Evolutionary conservation across 805 yeast species (phyloP).

Genomic region (Ogataea saltuana): DNA sequence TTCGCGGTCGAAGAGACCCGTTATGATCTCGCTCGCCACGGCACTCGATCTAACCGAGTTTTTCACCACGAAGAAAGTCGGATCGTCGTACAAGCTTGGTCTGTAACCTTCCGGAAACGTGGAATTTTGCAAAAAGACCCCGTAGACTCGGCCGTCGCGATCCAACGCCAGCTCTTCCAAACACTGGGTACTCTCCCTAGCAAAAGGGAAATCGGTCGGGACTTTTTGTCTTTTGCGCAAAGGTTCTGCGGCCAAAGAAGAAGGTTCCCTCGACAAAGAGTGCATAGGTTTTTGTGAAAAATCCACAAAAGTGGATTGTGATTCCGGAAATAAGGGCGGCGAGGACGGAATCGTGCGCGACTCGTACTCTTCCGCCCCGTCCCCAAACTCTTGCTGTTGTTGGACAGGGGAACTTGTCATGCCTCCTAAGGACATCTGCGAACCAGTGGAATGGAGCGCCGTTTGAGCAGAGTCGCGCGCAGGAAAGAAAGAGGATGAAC

Average conservation of each 20-base stretch:
- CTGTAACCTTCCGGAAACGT: slow-evolving; percentile 32
- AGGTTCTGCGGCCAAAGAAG: slow-evolving; percentile 26
- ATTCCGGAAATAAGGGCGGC: slow-evolving; percentile 25
- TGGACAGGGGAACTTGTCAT: slow-evolving; percentile 37
- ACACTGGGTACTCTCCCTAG: slow-evolving; percentile 4
- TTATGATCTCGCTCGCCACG: slow-evolving; percentile 44
- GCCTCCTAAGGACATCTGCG: slow-evolving; percentile 34
- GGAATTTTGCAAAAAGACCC: slow-evolving; percentile 32
- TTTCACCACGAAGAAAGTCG: slow-evolving; percentile 34
- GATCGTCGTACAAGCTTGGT: slow-evolving; percentile 36
- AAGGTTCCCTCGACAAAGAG: slow-evolving; percentile 22
- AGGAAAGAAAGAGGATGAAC: slow-evolving; percentile 18
- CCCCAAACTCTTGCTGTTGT: slow-evolving; percentile 25
- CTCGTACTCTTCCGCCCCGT: slow-evolving; percentile 12
- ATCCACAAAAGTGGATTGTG: slow-evolving; percentile 25
- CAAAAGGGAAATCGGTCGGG: slow-evolving; percentile 2
- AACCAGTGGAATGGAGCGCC: slow-evolving; percentile 3
- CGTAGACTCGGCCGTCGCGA: slow-evolving; percentile 42
- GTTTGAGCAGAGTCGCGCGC: slow-evolving; percentile 6
- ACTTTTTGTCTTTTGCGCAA: slow-evolving; percentile 30
- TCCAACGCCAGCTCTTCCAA: slow-evolving; percentile 51
- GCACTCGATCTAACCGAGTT: slow-evolving; percentile 24
- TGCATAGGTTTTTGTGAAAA: slow-evolving; percentile 6
- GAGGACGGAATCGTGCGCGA: slow-evolving; percentile 28
- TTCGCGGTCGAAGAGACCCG: slow-evolving; percentile 46